Percentiles rank a stretch among this genome's conserved stretches.
phyloP scores from a whole-genome alignment of 106 monocot species.

The Dioscorea zingiberensis region DNA sequence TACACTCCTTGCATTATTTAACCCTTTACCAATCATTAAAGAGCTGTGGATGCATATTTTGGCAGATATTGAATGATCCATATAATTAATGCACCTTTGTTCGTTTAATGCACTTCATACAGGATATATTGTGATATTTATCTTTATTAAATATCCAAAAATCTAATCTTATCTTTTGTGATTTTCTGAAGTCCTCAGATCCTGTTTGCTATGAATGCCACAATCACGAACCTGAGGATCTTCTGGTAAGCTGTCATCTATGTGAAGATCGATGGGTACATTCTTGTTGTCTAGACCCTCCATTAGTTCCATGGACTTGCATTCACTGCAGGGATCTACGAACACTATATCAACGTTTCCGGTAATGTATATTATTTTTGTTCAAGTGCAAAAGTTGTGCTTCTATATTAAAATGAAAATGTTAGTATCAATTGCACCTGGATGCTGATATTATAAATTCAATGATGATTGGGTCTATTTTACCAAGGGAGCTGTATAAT shows the following conservation, averaged over 20 bases:
- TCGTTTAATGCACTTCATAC: too few relatives aligned
- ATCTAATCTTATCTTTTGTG: not conserved
- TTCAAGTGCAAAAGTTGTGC: not conserved
- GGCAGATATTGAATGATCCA: too few relatives aligned
- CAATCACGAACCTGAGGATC: constrained; percentile 69
- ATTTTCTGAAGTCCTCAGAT: constrained; percentile 24
- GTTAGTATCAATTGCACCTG: not conserved
- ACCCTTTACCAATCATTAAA: too few relatives aligned
- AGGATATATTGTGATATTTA: not conserved
- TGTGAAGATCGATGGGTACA: constrained; percentile 67
- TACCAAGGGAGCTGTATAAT: too few relatives aligned
- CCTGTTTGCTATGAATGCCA: constrained; percentile 56
- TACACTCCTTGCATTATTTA: not conserved
- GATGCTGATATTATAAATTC: too few relatives aligned
- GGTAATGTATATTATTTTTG: constrained; percentile 13
- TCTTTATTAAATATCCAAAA: not conserved
- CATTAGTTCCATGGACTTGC: constrained; percentile 92
- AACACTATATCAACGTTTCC: constrained; percentile 61
- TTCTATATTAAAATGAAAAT: not conserved
- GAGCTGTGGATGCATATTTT: too few relatives aligned
- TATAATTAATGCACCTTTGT: too few relatives aligned
- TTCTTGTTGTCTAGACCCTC: constrained; percentile 91
- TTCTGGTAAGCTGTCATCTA: constrained; percentile 65
- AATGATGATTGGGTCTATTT: too few relatives aligned
- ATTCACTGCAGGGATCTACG: constrained; percentile 78